Base-by-base conservation (phyloP, 495 filamentous ascomycete genomes). In the Aspergillus panamensis region DNA sequence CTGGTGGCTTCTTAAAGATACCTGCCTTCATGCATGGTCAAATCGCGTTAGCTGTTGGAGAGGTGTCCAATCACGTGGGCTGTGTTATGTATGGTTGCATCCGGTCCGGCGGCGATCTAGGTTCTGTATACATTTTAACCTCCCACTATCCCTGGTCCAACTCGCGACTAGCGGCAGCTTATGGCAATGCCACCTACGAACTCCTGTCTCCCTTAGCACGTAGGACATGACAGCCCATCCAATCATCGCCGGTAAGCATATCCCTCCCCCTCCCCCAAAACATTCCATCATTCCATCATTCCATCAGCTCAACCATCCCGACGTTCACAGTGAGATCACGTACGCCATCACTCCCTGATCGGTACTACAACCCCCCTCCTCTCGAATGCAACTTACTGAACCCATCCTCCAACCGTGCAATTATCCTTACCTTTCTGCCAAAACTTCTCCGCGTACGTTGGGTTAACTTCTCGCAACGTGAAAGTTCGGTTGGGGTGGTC, bases 81-180 rank as follows among this genome's bases (percentile, higher is more conserved):
- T 45, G 19, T 17, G n/a, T n/a, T n/a, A n/a, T 45, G 20, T 45
- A 45, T 45, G 42, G 42, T 45, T 45, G 42, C 42, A 45, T 45
- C 19, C 19, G 35, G 3, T 1, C 9, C 17, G 6, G 42, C 42
- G 42, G 17, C 42, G 17, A 40, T 40, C 37, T 16, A n/a, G n/a
- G n/a, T n/a, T n/a, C n/a, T n/a, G n/a, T n/a, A 25, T 40, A 13
- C 37, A 40, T 40, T 21, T 45, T 45, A 17, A 45, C 42, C 42
- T 45, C 16, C 42, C 42, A 45, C 42, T 6, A 17, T 45, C 42
- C 42, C 17, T 45, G 14, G 17, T 39, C 35, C 35, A 39, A 45
- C 8, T 20, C n/a, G 5, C 17, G 16, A 45, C 8, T 17, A 45
- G n/a, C 20, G 16, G 16, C 42, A 45, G 9, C 37, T 8, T 40